Conservation (phyloP, 2,329 filamentous ascomycete genomes). For the Colletotrichum tropicale region DNA sequence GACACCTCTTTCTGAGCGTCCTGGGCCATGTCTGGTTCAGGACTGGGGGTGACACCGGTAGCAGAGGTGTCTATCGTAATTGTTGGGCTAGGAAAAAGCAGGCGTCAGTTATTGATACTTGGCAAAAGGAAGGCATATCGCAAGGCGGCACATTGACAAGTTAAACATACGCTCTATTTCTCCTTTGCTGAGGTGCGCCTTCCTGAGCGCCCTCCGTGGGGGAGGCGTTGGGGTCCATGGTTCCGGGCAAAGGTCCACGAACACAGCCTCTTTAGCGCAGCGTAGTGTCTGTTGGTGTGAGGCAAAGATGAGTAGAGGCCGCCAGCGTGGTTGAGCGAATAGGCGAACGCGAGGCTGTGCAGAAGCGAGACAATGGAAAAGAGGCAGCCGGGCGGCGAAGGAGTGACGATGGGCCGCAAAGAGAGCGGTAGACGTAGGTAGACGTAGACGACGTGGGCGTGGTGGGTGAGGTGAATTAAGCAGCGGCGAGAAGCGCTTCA, state of each 20-base stretch:
- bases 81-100: constrained; percentile 44
- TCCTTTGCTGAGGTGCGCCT: constrained; percentile 22
- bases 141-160: not conserved
- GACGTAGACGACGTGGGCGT: not conserved
- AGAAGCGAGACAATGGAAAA: not conserved
- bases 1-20: constrained; percentile 24
- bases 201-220: not conserved
- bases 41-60: constrained; percentile 30
- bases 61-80: constrained; percentile 60
- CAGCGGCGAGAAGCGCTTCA: not conserved
- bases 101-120: constrained; percentile 15
- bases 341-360: constrained; percentile 9
- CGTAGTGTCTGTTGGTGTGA: not conserved
- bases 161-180: constrained; percentile 42
- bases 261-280: constrained; percentile 9
- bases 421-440: not conserved
- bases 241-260: not conserved
- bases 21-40: constrained; percentile 32
- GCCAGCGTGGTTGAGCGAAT: not conserved
- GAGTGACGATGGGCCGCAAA: not conserved
- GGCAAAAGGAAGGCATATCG: not conserved
- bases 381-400: constrained; percentile 15
- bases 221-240: constrained; percentile 12
- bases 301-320: not conserved
- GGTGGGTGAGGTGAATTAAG: not conserved